Conservation (phyloP, 352 stramenopile species). For the Pythium phragmitis region DNA sequence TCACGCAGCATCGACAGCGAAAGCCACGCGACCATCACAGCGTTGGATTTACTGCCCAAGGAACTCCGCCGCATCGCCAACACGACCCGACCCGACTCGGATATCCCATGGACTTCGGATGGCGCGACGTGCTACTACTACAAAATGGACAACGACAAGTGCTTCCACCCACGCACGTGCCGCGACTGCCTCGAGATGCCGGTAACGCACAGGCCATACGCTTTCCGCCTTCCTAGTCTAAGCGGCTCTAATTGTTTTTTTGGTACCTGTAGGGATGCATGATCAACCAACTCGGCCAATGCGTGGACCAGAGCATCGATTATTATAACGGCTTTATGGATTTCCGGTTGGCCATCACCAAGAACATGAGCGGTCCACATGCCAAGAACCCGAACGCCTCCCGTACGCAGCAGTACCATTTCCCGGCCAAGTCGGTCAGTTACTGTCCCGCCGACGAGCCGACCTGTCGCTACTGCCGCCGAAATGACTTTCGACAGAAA, state of each 20-base stretch:
- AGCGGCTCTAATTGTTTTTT: neutral
- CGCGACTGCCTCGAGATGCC: constrained; percentile 17
- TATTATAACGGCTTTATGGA: constrained; percentile 24
- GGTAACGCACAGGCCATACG: neutral
- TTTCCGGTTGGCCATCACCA: constrained; percentile 16
- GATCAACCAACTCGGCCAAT: constrained; percentile 27
- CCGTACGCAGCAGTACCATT: constrained; percentile 21
- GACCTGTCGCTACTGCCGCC: constrained; percentile 15
- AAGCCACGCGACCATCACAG: constrained; percentile 10
- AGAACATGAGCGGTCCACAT: constrained; percentile 19
- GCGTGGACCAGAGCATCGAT: constrained; percentile 17
- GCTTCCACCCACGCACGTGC: constrained; percentile 19
- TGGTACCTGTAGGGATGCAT: constrained; percentile 20
- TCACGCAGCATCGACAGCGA: neutral
- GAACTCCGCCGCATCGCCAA: constrained; percentile 13
- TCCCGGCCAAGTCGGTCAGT: constrained; percentile 13
- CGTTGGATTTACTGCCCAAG: constrained; percentile 23
- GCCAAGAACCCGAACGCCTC: constrained; percentile 16
- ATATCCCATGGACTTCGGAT: constrained; percentile 14
- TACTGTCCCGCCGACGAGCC: constrained; percentile 19
- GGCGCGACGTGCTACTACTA: constrained; percentile 21
- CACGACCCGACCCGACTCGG: constrained; percentile 16
- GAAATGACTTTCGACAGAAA: constrained; percentile 13
- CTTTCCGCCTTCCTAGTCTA: neutral
- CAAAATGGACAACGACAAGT: constrained; percentile 15